Conservation (phyloP, 495 filamentous ascomycete species). For the Articulospora tetracladia region DNA sequence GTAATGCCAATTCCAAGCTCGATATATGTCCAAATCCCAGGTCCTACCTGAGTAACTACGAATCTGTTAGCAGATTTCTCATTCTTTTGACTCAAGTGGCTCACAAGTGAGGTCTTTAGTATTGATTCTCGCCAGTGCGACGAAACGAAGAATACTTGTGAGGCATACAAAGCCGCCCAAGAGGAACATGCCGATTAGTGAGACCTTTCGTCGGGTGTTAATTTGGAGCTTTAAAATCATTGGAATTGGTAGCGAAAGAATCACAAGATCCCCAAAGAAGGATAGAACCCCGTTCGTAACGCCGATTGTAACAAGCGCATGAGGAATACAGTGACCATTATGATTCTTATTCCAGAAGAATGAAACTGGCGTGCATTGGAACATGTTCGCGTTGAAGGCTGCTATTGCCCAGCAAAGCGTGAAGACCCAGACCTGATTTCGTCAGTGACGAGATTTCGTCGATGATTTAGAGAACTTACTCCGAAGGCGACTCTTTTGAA, state of each 20-base stretch:
- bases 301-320: conserved; percentile 5
- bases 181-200: conserved; percentile 29
- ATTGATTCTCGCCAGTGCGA: conserved; percentile 7
- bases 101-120: conserved; percentile 9
- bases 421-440: conserved; percentile 2
- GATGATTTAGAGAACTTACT: background rate
- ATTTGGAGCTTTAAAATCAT: conserved; percentile 39
- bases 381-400: conserved; percentile 25
- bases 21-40: conserved; percentile 29
- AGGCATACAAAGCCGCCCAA: conserved; percentile 24
- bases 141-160: conserved; percentile 10
- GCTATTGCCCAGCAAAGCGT: conserved; percentile 19
- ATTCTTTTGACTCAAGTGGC: background rate
- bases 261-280: conserved; percentile 28
- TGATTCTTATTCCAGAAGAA: conserved; percentile 31
- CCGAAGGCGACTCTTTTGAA: conserved; percentile 20
- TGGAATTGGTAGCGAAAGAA: conserved; percentile 37
- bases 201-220: conserved; percentile 27
- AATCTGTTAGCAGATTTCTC: background rate
- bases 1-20: conserved; percentile 30
- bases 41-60: conserved; percentile 9
- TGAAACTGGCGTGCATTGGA: conserved; percentile 32
- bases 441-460: background rate
- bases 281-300: conserved; percentile 7
- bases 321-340: conserved; percentile 27